phyloP scores from a whole-genome alignment of 257 asterid species.

The Cynanchum wilfordii region DNA sequence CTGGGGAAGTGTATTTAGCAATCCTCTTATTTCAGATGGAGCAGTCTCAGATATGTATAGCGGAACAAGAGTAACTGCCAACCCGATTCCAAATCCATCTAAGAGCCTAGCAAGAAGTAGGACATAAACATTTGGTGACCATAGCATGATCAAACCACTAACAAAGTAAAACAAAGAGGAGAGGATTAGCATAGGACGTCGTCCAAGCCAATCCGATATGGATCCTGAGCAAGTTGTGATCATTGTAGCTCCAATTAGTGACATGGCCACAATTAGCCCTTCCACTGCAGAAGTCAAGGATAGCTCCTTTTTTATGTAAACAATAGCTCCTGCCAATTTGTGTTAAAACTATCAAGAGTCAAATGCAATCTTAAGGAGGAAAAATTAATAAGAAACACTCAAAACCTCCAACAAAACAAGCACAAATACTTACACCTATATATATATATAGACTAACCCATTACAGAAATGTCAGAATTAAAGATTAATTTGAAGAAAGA shows the following conservation, averaged over 20 bases:
- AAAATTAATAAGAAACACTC: background rate
- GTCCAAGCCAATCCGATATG: constrained; percentile 21
- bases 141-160: constrained; percentile 20
- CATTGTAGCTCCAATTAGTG: constrained; percentile 21
- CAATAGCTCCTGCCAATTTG: constrained; percentile 15
- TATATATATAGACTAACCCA: background rate
- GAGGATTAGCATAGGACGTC: constrained; percentile 22
- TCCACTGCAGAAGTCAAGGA: constrained; percentile 8
- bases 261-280: constrained; percentile 23
- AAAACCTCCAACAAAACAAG: background rate
- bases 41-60: constrained; percentile 22
- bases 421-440: background rate
- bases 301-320: constrained; percentile 23
- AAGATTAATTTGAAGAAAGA: background rate
- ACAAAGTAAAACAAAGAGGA: constrained; percentile 19
- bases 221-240: constrained; percentile 21
- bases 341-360: background rate
- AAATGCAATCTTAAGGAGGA: background rate
- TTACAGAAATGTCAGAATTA: background rate
- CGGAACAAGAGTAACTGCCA: constrained; percentile 20
- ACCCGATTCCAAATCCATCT: constrained; percentile 21
- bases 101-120: constrained; percentile 21
- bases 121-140: constrained; percentile 23
- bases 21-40: constrained; percentile 24
- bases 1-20: constrained; percentile 22